Conservation (phyloP, 192 early-diverging fungal genomes). For the Thamnidium elegans region DNA sequence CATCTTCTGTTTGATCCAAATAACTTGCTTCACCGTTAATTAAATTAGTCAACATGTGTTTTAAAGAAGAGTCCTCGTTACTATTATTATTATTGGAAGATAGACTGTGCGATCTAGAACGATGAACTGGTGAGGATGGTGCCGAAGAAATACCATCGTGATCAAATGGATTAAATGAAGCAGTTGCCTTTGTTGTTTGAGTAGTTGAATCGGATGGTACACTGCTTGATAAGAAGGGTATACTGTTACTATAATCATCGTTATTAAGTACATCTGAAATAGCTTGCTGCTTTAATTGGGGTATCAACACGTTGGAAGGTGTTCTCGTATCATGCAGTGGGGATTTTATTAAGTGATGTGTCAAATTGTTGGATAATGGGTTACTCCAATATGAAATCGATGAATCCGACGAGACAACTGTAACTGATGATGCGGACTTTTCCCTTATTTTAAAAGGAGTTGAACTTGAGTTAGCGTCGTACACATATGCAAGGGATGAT, state of each 20-base stretch:
- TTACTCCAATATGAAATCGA: slow-evolving; percentile 25
- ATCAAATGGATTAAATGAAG: too few relatives aligned
- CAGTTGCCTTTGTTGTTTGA: slow-evolving; percentile 1
- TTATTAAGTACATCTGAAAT: slow-evolving; percentile 1
- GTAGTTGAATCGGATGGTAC: slow-evolving; percentile 2
- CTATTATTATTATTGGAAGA: neutral
- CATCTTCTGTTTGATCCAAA: slow-evolving; percentile 12
- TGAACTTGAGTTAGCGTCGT: slow-evolving; percentile 14
- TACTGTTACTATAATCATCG: too few relatives aligned
- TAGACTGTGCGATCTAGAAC: slow-evolving; percentile 14
- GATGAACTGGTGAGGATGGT: slow-evolving; percentile 12
- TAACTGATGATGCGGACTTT: slow-evolving; percentile 8
- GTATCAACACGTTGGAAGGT: neutral
- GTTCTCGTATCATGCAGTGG: neutral
- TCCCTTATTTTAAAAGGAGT: slow-evolving; percentile 24
- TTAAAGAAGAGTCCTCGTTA: slow-evolving; percentile 11
- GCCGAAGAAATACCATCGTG: neutral
- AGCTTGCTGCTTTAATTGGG: neutral
- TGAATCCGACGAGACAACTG: slow-evolving; percentile 13
- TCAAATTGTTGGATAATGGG: slow-evolving; percentile 13
- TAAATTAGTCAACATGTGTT: slow-evolving; percentile 10
- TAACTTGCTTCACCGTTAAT: slow-evolving; percentile 9
- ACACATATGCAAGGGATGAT: slow-evolving; percentile 21
- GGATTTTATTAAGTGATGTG: slow-evolving; percentile 1
- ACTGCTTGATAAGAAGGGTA: slow-evolving; percentile 7